Evolutionary conservation across 108 stramenopile genomes (phyloP).

Genomic region (Fistulifera pelliculosa): DNA sequence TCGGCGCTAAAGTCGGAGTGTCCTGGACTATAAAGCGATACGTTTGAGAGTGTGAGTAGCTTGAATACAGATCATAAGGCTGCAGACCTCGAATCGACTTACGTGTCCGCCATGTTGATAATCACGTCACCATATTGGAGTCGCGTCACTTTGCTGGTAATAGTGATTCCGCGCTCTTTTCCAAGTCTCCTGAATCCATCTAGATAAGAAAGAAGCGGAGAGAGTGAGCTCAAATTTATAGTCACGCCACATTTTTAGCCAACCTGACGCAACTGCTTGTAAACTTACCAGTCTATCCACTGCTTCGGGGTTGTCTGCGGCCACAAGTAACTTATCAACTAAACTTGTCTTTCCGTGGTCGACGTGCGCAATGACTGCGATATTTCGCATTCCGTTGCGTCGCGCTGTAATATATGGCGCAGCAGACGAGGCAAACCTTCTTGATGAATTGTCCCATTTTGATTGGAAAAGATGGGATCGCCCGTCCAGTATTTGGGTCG

Average conservation of each 20-base stretch:
- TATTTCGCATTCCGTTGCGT: conserved; percentile 8
- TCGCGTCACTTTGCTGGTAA: conserved; percentile 89
- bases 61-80: too few relatives aligned
- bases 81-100: too few relatives aligned
- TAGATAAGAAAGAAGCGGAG: too few relatives aligned
- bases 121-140: conserved; percentile 35
- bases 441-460: too few relatives aligned
- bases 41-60: conserved; percentile 6
- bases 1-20: conserved; percentile 96
- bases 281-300: too few relatives aligned
- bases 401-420: background rate
- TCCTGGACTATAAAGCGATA: conserved; percentile 93
- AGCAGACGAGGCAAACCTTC: background rate
- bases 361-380: conserved; percentile 65
- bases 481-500: too few relatives aligned
- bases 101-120: too few relatives aligned
- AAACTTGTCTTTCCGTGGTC: conserved; percentile 98
- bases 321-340: conserved; percentile 84
- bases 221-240: too few relatives aligned
- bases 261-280: too few relatives aligned
- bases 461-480: too few relatives aligned
- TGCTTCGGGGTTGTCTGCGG: conserved; percentile 22
- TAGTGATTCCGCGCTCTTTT: conserved; percentile 96
- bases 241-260: too few relatives aligned
- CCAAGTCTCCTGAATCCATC: conserved; percentile 93